phyloP scores from a whole-genome alignment of 2,329 filamentous ascomycete species.

The Furcasterigmium sp. region DNA sequence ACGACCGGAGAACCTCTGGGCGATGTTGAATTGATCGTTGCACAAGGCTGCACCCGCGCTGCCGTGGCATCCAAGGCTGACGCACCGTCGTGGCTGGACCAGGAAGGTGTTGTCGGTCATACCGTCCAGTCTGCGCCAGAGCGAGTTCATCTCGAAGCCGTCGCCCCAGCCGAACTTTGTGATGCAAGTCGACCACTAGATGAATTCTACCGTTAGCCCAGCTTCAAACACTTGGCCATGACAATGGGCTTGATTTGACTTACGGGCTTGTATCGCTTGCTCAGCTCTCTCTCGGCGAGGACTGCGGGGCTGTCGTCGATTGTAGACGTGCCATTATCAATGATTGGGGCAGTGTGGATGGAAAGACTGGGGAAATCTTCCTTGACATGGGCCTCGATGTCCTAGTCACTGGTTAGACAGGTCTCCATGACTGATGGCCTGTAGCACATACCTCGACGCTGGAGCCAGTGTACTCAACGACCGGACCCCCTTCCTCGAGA shows the following conservation, averaged over 20 bases:
- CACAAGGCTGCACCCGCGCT: background rate
- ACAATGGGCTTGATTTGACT: background rate
- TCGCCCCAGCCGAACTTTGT: background rate
- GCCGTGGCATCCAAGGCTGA: background rate
- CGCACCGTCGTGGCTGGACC: background rate
- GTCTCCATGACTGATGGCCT: too few relatives aligned
- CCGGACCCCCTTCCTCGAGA: background rate
- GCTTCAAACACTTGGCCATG: background rate
- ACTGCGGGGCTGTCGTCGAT: background rate
- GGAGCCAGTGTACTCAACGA: conserved; percentile 9
- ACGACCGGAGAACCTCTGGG: background rate
- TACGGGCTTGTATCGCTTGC: background rate
- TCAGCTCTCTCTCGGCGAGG: background rate
- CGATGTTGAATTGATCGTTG: background rate
- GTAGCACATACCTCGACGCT: background rate
- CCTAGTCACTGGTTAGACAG: background rate
- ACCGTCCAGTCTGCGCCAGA: background rate
- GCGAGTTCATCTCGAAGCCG: background rate
- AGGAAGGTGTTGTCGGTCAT: background rate
- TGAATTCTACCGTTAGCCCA: background rate
- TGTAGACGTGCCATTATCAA: background rate
- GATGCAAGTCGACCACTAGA: background rate
- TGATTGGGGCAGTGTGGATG: background rate
- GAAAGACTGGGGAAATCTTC: background rate
- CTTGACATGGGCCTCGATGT: background rate